These are phyloP conservation scores for Pichia sp. DNA, from an alignment of 1,139 yeast species.

Conservation along the genomic window DNA sequence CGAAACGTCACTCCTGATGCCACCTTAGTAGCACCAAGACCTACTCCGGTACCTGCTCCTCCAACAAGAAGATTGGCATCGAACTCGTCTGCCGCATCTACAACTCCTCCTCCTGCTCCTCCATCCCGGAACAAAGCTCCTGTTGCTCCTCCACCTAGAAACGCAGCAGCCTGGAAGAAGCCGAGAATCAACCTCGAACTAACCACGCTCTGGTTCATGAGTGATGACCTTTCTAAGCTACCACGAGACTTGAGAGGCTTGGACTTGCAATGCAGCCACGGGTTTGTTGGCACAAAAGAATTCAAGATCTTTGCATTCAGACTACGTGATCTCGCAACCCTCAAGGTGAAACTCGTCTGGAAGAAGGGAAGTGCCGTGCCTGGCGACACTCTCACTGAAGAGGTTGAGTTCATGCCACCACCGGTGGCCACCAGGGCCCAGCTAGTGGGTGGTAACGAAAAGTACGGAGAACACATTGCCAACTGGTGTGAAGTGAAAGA, in stretches of 20 bases:
- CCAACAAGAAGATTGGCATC: constrained; percentile 10
- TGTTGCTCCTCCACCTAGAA: constrained; percentile 21
- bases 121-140: constrained; percentile 20
- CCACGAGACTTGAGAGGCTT: constrained; percentile 40
- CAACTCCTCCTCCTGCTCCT: constrained; percentile 19
- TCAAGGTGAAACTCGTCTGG: constrained; percentile 48
- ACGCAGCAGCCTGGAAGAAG: constrained; percentile 27
- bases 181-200: constrained; percentile 41
- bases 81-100: constrained; percentile 5
- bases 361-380: constrained; percentile 30
- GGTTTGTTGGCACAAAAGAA: constrained; percentile 26
- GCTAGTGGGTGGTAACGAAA: constrained; percentile 39
- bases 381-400: constrained; percentile 29
- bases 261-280: constrained; percentile 36
- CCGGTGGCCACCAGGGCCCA: constrained; percentile 38
- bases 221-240: constrained; percentile 27
- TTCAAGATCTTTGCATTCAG: constrained; percentile 36
- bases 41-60: constrained; percentile 12
- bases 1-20: background rate
- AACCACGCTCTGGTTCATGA: constrained; percentile 44
- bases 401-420: constrained; percentile 47
- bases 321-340: constrained; percentile 48
- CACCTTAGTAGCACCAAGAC: background rate
- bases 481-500: constrained; percentile 55
- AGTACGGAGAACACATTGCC: constrained; percentile 54